Evolutionary conservation across 1,139 yeast species (phyloP).

Genomic region (Yarrowia galli): DNA sequence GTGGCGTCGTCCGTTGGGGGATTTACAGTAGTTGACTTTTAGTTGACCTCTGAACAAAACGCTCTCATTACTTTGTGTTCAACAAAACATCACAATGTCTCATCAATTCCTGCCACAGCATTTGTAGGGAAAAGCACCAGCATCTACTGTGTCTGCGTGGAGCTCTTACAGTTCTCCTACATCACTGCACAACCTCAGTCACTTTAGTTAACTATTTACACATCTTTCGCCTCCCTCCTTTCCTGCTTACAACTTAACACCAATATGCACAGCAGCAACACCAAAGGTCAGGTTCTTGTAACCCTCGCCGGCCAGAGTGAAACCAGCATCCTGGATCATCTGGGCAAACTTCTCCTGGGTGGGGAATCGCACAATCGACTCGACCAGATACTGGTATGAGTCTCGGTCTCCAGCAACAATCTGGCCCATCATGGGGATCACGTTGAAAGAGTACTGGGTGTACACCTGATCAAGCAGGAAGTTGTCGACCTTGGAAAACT

Average conservation of each 20-base stretch:
- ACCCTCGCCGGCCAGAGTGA: conserved; percentile 86
- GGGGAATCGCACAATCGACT: conserved; percentile 90
- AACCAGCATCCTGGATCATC: conserved; percentile 96
- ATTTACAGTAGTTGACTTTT: too few species aligned
- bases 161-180: too few species aligned
- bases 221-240: conserved; percentile 44
- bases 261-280: conserved; percentile 94
- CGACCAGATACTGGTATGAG: conserved; percentile 93
- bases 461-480: conserved; percentile 75
- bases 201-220: conserved; percentile 30
- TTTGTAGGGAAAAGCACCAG: too few species aligned
- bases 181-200: neutral
- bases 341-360: conserved; percentile 86
- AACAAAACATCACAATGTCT: too few species aligned
- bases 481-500: conserved; percentile 90
- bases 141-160: too few species aligned
- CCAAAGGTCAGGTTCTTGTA: conserved; percentile 97
- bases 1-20: too few species aligned
- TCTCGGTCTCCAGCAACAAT: conserved; percentile 93
- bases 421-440: conserved; percentile 94
- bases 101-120: too few species aligned
- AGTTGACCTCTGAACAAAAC: too few species aligned
- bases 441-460: conserved; percentile 86
- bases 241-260: conserved; percentile 69
- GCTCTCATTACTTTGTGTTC: too few species aligned